Percentiles rank a stretch among this genome's conserved stretches.
These are phyloP conservation scores for Anisodus tanguticus DNA, from an alignment of 257 asterid genomes.

Conservation along the genomic window DNA sequence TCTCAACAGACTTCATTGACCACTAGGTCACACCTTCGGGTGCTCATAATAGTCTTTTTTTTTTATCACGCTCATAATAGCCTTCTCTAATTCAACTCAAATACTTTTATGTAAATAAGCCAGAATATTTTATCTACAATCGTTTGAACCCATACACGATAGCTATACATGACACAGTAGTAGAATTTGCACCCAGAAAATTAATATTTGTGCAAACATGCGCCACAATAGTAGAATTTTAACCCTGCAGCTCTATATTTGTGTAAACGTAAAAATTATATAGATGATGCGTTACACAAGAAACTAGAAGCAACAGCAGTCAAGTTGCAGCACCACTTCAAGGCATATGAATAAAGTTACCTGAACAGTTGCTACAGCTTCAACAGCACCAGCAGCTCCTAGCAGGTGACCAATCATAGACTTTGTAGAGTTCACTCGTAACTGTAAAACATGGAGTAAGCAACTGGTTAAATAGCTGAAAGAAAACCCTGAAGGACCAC, in stretches of 20 bases:
- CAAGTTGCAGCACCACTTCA: not conserved
- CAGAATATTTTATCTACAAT: no score
- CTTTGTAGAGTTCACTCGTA: conserved; percentile 53
- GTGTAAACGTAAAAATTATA: not conserved
- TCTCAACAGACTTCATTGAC: no score
- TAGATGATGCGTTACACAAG: not conserved
- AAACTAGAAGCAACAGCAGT: not conserved
- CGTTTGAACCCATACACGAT: no score
- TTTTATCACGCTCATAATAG: no score
- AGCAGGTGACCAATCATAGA: conserved; percentile 58
- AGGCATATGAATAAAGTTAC: conserved; percentile 32
- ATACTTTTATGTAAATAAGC: no score
- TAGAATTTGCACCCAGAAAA: no score
- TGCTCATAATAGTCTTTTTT: no score
- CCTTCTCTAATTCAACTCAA: no score
- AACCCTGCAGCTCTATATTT: not conserved
- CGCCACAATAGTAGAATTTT: not conserved
- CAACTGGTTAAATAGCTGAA: not conserved
- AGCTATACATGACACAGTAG: no score
- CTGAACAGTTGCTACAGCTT: conserved; percentile 57
- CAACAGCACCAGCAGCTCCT: conserved; percentile 62
- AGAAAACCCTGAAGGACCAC: not conserved
- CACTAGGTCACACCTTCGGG: no score
- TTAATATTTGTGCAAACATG: no score
- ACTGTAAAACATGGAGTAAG: conserved; percentile 35